phyloP scores from a whole-genome alignment of 768 basidiomycete species.

The Hydnomerulius pinastri region DNA sequence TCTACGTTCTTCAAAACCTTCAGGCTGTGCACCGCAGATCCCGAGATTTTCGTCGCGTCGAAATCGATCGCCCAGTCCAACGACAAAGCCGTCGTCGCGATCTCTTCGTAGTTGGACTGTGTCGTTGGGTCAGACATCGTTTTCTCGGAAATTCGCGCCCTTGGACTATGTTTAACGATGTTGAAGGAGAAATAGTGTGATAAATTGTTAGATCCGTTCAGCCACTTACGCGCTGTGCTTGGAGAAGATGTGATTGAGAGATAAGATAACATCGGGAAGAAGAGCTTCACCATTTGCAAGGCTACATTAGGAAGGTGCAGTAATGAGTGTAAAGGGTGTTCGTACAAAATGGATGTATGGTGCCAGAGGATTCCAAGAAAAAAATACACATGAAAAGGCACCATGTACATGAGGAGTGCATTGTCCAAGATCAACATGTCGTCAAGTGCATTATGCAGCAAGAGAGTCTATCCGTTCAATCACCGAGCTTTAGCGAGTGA shows the following conservation, averaged over 20 bases:
- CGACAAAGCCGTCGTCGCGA: slow-evolving; percentile 64
- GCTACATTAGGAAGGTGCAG: slow-evolving; percentile 12
- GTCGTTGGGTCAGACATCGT: slow-evolving; percentile 60
- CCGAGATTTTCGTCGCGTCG: slow-evolving; percentile 54
- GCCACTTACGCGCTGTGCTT: no score
- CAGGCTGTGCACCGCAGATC: slow-evolving; percentile 66
- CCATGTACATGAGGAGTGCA: slow-evolving; percentile 7
- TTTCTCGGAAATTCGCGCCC: not conserved
- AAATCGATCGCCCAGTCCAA: slow-evolving; percentile 87
- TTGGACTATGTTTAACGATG: no score
- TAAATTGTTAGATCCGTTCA: not conserved
- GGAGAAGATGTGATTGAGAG: no score
- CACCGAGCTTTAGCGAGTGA: not conserved
- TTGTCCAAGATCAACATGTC: not conserved
- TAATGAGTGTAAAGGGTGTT: slow-evolving; percentile 3
- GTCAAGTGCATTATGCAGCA: not conserved
- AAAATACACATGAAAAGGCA: not conserved
- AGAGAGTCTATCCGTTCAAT: not conserved
- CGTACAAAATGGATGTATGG: slow-evolving; percentile 1
- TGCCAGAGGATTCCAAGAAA: not conserved
- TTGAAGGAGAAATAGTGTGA: no score
- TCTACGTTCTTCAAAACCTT: slow-evolving; percentile 53
- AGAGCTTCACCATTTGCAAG: no score
- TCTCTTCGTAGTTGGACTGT: slow-evolving; percentile 76
- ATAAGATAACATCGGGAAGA: slow-evolving; percentile 2